These are phyloP conservation scores for Sporothrix euskadiensis DNA, from an alignment of 2,329 filamentous ascomycete genomes.

Conservation along the genomic window DNA sequence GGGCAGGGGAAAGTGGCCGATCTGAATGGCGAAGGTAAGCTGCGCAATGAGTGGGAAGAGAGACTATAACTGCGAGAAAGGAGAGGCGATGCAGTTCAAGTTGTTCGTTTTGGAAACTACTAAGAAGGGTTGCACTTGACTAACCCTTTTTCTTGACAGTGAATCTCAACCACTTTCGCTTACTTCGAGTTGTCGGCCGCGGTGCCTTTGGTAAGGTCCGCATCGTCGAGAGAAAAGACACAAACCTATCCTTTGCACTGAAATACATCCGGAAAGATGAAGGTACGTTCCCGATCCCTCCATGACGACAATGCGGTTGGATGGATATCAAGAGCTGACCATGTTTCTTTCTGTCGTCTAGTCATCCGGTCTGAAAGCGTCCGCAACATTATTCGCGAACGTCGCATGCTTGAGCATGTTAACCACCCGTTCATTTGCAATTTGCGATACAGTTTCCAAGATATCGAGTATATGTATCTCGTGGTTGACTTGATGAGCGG, in stretches of 20 bases:
- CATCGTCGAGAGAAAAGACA: constrained; percentile 97
- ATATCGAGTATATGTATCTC: constrained; percentile 98
- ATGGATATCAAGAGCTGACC: neutral
- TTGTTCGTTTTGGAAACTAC: neutral
- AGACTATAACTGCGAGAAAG: neutral
- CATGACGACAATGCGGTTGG: too few species aligned
- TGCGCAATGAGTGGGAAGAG: neutral
- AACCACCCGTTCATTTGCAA: constrained; percentile 99
- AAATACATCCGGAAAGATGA: constrained; percentile 99
- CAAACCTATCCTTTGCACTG: constrained; percentile 86
- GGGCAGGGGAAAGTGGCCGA: constrained; percentile 91
- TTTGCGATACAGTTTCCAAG: constrained; percentile 97
- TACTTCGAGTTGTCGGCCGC: constrained; percentile 92
- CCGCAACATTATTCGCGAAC: constrained; percentile 95
- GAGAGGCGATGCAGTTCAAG: neutral
- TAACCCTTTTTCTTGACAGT: constrained; percentile 54
- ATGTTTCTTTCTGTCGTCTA: constrained; percentile 43
- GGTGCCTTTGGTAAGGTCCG: constrained; percentile 98
- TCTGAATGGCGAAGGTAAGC: constrained; percentile 87
- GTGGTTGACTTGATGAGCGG: constrained; percentile 98
- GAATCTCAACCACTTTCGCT: constrained; percentile 94
- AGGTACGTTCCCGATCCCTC: constrained; percentile 55
- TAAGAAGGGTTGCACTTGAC: neutral
- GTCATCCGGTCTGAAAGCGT: constrained; percentile 97
- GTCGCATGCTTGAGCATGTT: constrained; percentile 95